Conservation (phyloP, 2,329 filamentous ascomycete species). For the Fusarium beomiforme region DNA sequence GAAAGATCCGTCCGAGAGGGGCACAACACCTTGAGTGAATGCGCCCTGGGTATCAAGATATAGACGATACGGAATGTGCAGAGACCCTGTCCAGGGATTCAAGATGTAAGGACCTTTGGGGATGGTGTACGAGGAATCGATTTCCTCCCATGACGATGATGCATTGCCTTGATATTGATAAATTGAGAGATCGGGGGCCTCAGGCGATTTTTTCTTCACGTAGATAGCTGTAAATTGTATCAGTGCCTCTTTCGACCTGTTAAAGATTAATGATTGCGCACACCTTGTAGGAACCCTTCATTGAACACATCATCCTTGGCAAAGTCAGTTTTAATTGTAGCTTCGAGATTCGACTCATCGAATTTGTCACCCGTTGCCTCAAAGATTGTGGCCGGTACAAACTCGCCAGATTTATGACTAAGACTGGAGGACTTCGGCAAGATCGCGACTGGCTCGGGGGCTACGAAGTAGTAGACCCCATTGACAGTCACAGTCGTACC, state of each 20-base stretch:
- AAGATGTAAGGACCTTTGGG: not conserved
- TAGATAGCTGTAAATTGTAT: not conserved
- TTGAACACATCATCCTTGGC: not conserved
- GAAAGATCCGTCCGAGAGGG: not conserved
- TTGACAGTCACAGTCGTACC: not conserved
- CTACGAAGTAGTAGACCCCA: not conserved
- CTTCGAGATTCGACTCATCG: not conserved
- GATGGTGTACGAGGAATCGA: not conserved
- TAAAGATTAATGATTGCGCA: not conserved
- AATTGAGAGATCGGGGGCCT: fast-evolving
- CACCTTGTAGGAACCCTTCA: not conserved
- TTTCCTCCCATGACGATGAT: not conserved
- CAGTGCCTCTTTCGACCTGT: not conserved
- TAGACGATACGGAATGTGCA: not conserved
- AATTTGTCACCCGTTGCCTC: not conserved
- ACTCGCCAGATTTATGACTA: fast-evolving
- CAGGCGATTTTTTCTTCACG: not conserved
- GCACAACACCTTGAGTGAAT: not conserved
- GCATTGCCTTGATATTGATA: not conserved
- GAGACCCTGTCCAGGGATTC: not conserved
- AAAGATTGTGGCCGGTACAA: not conserved
- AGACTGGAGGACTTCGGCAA: not conserved
- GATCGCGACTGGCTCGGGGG: not conserved
- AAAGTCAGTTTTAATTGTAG: not conserved
- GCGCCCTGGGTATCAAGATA: not conserved